These are phyloP conservation scores for Thelonectria rubi DNA, from an alignment of 2,329 filamentous ascomycete genomes.

Conservation along the genomic window DNA sequence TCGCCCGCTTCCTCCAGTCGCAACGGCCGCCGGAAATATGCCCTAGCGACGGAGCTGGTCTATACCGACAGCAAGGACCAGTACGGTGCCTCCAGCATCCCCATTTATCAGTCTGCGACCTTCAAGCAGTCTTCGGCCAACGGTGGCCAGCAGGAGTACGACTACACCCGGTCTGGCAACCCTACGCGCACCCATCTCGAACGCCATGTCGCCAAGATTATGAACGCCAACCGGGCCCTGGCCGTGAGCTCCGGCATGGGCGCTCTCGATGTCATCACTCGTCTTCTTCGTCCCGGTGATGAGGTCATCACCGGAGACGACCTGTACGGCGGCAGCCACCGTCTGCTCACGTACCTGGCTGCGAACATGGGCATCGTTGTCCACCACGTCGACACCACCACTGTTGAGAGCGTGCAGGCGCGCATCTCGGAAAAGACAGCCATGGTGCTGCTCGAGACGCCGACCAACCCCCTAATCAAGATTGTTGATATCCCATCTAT, in stretches of 20 bases:
- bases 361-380: constrained; percentile 91
- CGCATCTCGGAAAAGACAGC: constrained; percentile 83
- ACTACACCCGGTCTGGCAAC: constrained; percentile 98
- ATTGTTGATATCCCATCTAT: constrained; percentile 91
- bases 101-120: constrained; percentile 97
- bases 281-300: constrained; percentile 88
- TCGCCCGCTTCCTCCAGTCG: constrained; percentile 92
- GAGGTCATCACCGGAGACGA: constrained; percentile 98
- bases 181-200: constrained; percentile 96
- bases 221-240: constrained; percentile 90
- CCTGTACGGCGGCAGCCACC: constrained; percentile 93
- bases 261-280: constrained; percentile 93
- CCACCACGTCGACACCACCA: constrained; percentile 95
- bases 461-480: constrained; percentile 98
- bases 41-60: constrained; percentile 93
- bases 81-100: constrained; percentile 94
- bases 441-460: constrained; percentile 95
- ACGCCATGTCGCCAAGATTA: constrained; percentile 97
- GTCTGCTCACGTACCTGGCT: constrained; percentile 89
- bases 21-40: constrained; percentile 83
- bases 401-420: constrained; percentile 72
- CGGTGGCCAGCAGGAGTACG: constrained; percentile 87
- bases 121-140: constrained; percentile 90
- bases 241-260: constrained; percentile 98
- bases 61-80: constrained; percentile 97